phyloP scores from a whole-genome alignment of 1,284 basidiomycete genomes.

The Grifola frondosa region DNA sequence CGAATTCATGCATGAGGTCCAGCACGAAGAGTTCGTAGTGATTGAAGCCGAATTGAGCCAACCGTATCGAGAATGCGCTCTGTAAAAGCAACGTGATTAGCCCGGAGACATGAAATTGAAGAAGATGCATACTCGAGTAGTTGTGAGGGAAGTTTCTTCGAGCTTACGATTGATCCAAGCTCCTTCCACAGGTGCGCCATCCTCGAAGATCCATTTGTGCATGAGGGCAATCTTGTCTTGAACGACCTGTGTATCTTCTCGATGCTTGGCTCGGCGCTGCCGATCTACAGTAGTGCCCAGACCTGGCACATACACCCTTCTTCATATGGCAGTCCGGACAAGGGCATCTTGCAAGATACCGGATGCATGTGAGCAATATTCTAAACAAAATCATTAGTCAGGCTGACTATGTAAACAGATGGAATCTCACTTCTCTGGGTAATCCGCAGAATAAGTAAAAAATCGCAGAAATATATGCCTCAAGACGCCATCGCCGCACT shows the following conservation, averaged over 20 bases:
- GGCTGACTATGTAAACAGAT: no score
- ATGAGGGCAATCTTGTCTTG: constrained; percentile 4
- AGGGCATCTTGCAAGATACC: constrained; percentile 13
- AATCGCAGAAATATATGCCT: constrained; percentile 17
- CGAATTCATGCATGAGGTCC: constrained; percentile 39
- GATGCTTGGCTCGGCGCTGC: constrained; percentile 1
- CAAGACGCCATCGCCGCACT: constrained; percentile 13
- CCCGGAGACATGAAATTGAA: not conserved
- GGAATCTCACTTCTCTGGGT: constrained; percentile 25
- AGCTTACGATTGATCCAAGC: constrained; percentile 13
- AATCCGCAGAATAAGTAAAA: constrained; percentile 31
- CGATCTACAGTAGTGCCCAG: constrained; percentile 9
- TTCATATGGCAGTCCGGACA: constrained; percentile 33
- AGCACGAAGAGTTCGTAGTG: constrained; percentile 29
- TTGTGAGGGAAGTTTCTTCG: not conserved
- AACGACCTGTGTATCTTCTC: constrained; percentile 1
- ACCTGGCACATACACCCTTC: constrained; percentile 13
- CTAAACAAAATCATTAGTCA: constrained; percentile 5
- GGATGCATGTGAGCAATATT: constrained; percentile 15
- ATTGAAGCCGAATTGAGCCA: constrained; percentile 23
- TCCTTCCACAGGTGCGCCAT: constrained; percentile 7
- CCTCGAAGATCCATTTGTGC: constrained; percentile 12
- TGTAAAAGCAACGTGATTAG: constrained; percentile 1
- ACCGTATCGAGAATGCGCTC: constrained; percentile 27
- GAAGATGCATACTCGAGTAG: not conserved